A percentile compares a stretch with the other conserved stretches of the same genome.
Evolutionary conservation across 306 rosid species (phyloP).

Genomic region (Potentilla sterilis): DNA sequence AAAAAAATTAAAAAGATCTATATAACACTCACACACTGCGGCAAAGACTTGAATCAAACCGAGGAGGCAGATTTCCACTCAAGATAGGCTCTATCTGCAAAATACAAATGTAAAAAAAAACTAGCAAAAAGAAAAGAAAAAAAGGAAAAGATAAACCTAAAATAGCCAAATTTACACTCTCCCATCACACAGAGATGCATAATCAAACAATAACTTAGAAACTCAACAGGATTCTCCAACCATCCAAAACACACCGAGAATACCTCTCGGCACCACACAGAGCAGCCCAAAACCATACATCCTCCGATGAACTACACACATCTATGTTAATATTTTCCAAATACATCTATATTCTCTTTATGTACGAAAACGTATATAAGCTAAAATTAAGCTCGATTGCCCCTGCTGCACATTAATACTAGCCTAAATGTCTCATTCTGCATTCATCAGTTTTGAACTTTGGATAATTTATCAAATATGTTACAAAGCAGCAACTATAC

Average conservation of each 20-base stretch:
- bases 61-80: conserved; percentile 99
- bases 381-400: no score
- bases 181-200: conserved; percentile 23
- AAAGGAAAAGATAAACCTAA: conserved; percentile 27
- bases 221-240: background rate
- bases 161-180: conserved; percentile 41
- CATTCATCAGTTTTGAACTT: no score
- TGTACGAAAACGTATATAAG: background rate
- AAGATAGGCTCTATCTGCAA: conserved; percentile 99
- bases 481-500: no score
- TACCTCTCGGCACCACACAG: background rate
- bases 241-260: no score
- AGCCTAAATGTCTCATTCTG: no score
- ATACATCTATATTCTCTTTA: background rate
- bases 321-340: no score
- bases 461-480: no score
- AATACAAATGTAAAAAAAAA: conserved; percentile 55
- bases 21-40: conserved; percentile 96
- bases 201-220: background rate
- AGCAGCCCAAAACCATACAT: background rate
- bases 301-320: background rate
- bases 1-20: conserved; percentile 19
- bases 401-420: no score
- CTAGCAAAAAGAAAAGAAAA: conserved; percentile 12
- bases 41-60: conserved; percentile 98